Evolutionary conservation across 176 grass and related monocot genomes (phyloP).

Genomic region (Oryza coarctata): DNA sequence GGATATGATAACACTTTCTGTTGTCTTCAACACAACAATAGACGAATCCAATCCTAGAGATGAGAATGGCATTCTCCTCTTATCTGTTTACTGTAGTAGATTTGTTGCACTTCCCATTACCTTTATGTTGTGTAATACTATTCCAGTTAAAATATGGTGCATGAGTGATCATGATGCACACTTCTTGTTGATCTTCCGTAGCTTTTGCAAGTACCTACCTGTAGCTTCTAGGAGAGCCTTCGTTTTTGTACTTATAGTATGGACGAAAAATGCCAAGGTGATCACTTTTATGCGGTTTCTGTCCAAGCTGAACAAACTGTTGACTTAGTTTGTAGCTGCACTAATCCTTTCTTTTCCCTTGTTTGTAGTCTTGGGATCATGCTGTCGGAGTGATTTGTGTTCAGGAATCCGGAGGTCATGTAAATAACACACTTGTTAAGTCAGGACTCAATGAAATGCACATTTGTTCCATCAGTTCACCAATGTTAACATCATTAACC

Average conservation of each 20-base stretch:
- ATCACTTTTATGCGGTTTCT: constrained; percentile 30
- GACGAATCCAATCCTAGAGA: constrained; percentile 47
- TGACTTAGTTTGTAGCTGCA: constrained; percentile 13
- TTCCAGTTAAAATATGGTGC: constrained; percentile 12
- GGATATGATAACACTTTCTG: constrained; percentile 79
- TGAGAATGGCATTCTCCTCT: constrained; percentile 57
- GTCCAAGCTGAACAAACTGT: constrained; percentile 30
- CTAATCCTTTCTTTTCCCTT: constrained; percentile 26
- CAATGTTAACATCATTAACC: not conserved
- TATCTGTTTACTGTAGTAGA: constrained; percentile 77
- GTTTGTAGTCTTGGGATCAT: constrained; percentile 75
- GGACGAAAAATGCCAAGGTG: constrained; percentile 74
- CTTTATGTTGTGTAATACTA: not conserved
- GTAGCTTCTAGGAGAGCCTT: constrained; percentile 83
- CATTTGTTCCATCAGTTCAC: not conserved
- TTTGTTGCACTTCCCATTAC: constrained; percentile 38
- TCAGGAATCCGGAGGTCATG: constrained; percentile 82
- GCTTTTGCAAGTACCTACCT: constrained; percentile 85
- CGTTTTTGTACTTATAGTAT: constrained; percentile 74
- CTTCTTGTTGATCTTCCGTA: constrained; percentile 43
- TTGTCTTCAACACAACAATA: constrained; percentile 46
- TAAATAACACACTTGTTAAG: constrained; percentile 3
- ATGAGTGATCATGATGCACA: constrained; percentile 9
- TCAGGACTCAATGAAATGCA: not conserved
- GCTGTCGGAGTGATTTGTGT: constrained; percentile 83